Base-by-base conservation (phyloP, 1,284 basidiomycete species). In the Ustilago shanxiensis region DNA sequence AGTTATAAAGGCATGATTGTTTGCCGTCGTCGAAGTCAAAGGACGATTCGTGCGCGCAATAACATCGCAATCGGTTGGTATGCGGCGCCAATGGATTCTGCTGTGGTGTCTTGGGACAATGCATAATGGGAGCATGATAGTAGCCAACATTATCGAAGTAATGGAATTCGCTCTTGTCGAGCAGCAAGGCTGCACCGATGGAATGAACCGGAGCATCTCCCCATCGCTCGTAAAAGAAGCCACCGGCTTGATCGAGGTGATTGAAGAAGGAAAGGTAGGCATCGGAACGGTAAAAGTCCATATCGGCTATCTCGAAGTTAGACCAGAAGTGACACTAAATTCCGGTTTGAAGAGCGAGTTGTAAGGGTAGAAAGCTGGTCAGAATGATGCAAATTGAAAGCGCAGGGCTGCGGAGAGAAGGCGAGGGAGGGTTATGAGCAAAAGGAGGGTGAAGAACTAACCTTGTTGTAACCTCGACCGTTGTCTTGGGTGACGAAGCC, bases 191-290 rank as follows among this genome's bases (percentile, higher is more conserved):
- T 0, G 81, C 83, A 1, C 83, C 87, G 60, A 87, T 81, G 24
- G 83, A 81, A 44, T 87, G 84, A 1, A 87, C 86, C 7, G 87
- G 94, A 9, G 94, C 94, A 83, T 95, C 93, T 59, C 93, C 93
- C 93, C 93, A 93, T 58, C 92, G 89, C 89, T 82, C 83, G 69
- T 85, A 85, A 60, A 85, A 85, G 75, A 85, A 85, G 18, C 94
- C 93, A 22, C 94, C 94, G 53, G 89, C 90, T 16, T 88, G 86
- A 72, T 95, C 94, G 22, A 95, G 88, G 81, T 90, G 89, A 26
- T 92, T 89, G 80, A 95, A 95, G 87, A 91, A 95, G 57, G 90
- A 89, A 72, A 87, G 88, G 86, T 95, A 95, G 3, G 91, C 90
- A 72, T 93, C 89, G 7, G 89, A 87, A 60, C 94, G 88, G 91